phyloP scores from a whole-genome alignment of 371 early-diverging fungal species.

The Polyrhizophydium stewartii region DNA sequence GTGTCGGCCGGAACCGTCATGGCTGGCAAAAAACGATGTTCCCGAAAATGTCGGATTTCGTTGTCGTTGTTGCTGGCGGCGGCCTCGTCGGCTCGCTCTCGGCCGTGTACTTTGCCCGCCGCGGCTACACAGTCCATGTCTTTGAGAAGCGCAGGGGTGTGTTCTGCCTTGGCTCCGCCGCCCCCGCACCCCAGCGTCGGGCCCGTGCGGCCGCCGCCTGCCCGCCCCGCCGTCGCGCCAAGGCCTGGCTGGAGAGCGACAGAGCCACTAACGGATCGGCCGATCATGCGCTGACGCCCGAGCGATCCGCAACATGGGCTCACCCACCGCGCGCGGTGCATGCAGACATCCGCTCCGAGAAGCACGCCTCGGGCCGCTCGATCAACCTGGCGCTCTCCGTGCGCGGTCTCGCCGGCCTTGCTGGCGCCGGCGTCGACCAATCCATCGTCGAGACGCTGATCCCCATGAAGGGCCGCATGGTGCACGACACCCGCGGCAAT shows the following conservation, averaged over 20 bases:
- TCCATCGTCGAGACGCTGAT: constrained; percentile 65
- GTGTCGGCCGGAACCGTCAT: too few species aligned
- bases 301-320: too few species aligned
- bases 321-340: too few species aligned
- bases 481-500: constrained; percentile 70
- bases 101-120: constrained; percentile 87
- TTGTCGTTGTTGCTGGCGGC: constrained; percentile 73
- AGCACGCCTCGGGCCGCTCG: constrained; percentile 57
- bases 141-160: constrained; percentile 84
- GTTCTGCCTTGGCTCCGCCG: too few species aligned
- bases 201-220: too few species aligned
- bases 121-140: constrained; percentile 85
- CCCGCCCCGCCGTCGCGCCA: too few species aligned
- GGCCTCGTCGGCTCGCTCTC: constrained; percentile 90
- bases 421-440: constrained; percentile 64
- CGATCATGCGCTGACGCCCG: too few species aligned
- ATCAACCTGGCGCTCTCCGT: constrained; percentile 93
- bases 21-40: too few species aligned
- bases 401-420: constrained; percentile 83
- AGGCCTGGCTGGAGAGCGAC: too few species aligned
- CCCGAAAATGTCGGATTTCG: too few species aligned
- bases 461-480: constrained; percentile 94
- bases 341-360: neutral
- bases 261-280: too few species aligned
- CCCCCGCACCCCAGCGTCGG: too few species aligned